These are phyloP conservation scores for Psilocybe cubensis DNA, from an alignment of 768 basidiomycete genomes.

Conservation along the genomic window DNA sequence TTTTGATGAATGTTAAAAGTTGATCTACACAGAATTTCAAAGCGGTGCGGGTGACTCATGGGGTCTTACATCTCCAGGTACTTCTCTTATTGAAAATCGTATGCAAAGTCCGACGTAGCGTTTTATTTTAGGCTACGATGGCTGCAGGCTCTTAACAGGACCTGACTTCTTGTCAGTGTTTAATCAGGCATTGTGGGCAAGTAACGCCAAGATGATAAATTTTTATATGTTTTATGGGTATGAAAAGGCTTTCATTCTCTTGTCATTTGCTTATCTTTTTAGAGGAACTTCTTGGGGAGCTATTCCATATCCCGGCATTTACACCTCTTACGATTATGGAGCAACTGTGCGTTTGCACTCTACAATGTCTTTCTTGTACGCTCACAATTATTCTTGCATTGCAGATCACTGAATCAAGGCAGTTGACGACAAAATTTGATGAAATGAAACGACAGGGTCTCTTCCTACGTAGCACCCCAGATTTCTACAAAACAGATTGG, in stretches of 20 bases:
- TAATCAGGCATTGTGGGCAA: slow-evolving; percentile 76
- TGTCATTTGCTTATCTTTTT: not conserved
- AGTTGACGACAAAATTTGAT: slow-evolving; percentile 67
- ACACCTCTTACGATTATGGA: slow-evolving; percentile 85
- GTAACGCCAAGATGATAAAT: slow-evolving; percentile 79
- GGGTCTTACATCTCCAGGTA: slow-evolving; percentile 74
- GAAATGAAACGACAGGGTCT: slow-evolving; percentile 80
- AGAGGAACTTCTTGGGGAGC: slow-evolving; percentile 89
- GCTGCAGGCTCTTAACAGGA: slow-evolving; percentile 69
- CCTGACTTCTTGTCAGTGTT: slow-evolving; percentile 79
- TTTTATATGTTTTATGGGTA: slow-evolving; percentile 89
- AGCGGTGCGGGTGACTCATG: slow-evolving; percentile 82
- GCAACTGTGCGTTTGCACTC: slow-evolving; percentile 42
- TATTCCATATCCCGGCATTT: slow-evolving; percentile 77
- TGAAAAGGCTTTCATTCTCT: slow-evolving; percentile 3
- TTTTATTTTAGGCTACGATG: slow-evolving; percentile 52
- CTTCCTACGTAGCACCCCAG: slow-evolving; percentile 80
- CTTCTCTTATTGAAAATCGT: not conserved
- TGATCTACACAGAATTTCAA: slow-evolving; percentile 51
- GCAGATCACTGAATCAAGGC: slow-evolving; percentile 66
- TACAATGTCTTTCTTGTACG: not conserved
- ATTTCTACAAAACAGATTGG: slow-evolving; percentile 81
- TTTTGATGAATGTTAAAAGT: not conserved
- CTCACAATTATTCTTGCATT: not conserved
- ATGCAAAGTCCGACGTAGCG: not conserved